phyloP scores from a whole-genome alignment of 495 filamentous ascomycete genomes.

The Astrocystis sublimbata region DNA sequence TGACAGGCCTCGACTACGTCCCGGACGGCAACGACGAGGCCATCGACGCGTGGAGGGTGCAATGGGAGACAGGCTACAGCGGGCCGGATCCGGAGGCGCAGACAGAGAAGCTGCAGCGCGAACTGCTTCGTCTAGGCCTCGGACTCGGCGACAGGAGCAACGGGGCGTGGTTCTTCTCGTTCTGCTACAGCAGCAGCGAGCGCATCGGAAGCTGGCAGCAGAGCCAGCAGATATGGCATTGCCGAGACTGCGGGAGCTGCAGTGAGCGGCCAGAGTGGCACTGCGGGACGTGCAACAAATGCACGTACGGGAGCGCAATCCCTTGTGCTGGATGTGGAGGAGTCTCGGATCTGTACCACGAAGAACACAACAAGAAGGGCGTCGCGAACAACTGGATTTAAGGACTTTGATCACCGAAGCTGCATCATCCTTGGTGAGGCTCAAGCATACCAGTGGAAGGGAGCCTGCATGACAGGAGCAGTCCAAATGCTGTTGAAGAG shows the following conservation, averaged over 20 bases:
- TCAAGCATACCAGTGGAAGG: neutral
- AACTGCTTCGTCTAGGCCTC: slow-evolving; percentile 15
- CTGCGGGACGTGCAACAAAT: slow-evolving; percentile 18
- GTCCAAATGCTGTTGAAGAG: too few species aligned
- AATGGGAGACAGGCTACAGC: slow-evolving; percentile 13
- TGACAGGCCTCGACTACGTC: slow-evolving; percentile 16
- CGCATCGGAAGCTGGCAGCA: slow-evolving; percentile 20
- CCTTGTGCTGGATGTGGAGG: slow-evolving; percentile 15
- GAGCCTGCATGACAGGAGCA: too few species aligned
- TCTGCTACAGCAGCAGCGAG: slow-evolving; percentile 12
- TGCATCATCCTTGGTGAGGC: neutral
- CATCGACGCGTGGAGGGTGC: slow-evolving; percentile 19
- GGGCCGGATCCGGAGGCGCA: slow-evolving; percentile 15
- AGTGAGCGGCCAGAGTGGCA: slow-evolving; percentile 16
- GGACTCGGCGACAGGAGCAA: slow-evolving; percentile 6
- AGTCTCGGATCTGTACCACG: slow-evolving; percentile 12
- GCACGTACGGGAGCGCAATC: neutral
- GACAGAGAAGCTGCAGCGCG: slow-evolving; percentile 14
- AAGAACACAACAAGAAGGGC: slow-evolving; percentile 6
- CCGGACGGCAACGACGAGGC: slow-evolving; percentile 19
- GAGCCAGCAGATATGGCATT: slow-evolving; percentile 19
- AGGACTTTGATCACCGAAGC: neutral
- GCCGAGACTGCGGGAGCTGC: slow-evolving; percentile 12
- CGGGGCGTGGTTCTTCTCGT: slow-evolving; percentile 16
- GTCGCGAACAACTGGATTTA: neutral